A percentile compares a stretch with the other conserved stretches of the same genome.
These are phyloP conservation scores for Lachancea nothofagi DNA, from an alignment of 805 yeast genomes.

Conservation along the genomic window DNA sequence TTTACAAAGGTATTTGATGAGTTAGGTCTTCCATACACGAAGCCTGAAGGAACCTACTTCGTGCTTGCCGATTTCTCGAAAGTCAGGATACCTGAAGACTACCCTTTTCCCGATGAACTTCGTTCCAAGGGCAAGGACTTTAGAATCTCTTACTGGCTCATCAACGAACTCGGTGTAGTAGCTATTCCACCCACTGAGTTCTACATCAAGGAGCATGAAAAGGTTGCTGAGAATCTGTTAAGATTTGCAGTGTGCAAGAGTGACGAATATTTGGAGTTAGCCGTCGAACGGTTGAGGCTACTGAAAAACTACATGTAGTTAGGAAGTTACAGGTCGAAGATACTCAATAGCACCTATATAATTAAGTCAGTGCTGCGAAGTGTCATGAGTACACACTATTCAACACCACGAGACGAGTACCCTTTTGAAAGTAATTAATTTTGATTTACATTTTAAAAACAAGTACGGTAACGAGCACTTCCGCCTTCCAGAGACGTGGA, in stretches of 20 bases:
- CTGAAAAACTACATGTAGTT: conserved; percentile 56
- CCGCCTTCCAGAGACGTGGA: too few species aligned
- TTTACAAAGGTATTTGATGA: conserved; percentile 79
- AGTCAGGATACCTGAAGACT: conserved; percentile 70
- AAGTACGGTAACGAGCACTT: too few species aligned
- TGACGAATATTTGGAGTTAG: conserved; percentile 71
- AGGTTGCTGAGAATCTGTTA: conserved; percentile 74
- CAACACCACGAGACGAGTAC: too few species aligned
- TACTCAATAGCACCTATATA: not conserved
- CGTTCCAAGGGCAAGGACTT: conserved; percentile 73
- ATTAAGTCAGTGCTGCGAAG: too few species aligned
- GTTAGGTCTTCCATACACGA: conserved; percentile 80
- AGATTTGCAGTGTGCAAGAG: conserved; percentile 97
- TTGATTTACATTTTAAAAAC: not conserved
- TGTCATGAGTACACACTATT: too few species aligned
- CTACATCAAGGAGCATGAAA: conserved; percentile 62
- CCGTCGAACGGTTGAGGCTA: conserved; percentile 66
- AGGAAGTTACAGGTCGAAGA: not conserved
- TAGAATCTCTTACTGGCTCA: conserved; percentile 86
- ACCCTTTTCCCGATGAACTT: conserved; percentile 66
- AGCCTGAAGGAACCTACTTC: conserved; percentile 91
- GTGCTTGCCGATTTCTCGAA: conserved; percentile 81
- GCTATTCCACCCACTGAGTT: conserved; percentile 98
- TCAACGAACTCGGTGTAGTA: conserved; percentile 88
- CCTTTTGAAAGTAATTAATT: too few species aligned